Evolutionary conservation across 1,284 basidiomycete species (phyloP).

Genomic region (Microbotryum intermedium): DNA sequence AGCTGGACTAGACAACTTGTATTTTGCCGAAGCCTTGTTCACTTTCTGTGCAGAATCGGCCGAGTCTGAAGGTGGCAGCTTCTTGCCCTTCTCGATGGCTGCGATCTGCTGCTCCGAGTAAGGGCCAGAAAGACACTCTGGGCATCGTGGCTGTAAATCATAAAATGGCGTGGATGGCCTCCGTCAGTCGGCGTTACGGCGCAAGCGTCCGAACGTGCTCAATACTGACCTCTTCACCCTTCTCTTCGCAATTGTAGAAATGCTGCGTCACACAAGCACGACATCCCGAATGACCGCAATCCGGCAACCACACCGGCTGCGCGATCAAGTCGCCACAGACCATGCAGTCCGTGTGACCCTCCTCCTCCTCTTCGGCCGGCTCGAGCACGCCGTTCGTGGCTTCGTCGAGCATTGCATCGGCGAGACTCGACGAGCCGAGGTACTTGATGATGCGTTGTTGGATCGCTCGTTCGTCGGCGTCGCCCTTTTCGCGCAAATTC

Average conservation of each 20-base stretch:
- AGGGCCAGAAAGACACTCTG: conserved; percentile 15
- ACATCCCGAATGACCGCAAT: conserved; percentile 47
- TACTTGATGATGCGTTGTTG: conserved; percentile 25
- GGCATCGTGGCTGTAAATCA: conserved; percentile 17
- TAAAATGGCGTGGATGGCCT: too few relatives aligned
- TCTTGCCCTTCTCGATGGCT: conserved; percentile 5
- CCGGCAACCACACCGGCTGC: conserved; percentile 35
- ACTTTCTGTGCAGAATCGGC: conserved; percentile 1
- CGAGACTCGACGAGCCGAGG: background rate
- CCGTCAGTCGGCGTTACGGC: too few relatives aligned
- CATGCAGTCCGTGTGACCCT: conserved; percentile 35
- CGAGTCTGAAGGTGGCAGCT: conserved; percentile 7
- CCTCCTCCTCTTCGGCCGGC: conserved; percentile 11
- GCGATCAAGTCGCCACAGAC: conserved; percentile 38
- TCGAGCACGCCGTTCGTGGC: conserved; percentile 14
- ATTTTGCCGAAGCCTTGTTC: too few relatives aligned
- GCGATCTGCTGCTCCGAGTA: conserved; percentile 13
- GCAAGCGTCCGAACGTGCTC: too few relatives aligned
- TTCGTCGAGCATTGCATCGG: background rate
- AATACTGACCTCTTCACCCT: conserved; percentile 49
- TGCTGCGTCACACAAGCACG: conserved; percentile 70
- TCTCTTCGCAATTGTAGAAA: conserved; percentile 55
- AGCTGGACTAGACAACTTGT: conserved; percentile 1
- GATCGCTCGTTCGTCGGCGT: conserved; percentile 5
- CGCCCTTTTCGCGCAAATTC: conserved; percentile 17